These are phyloP conservation scores for Voacanga thouarsii DNA, from an alignment of 257 asterid genomes.

Conservation along the genomic window DNA sequence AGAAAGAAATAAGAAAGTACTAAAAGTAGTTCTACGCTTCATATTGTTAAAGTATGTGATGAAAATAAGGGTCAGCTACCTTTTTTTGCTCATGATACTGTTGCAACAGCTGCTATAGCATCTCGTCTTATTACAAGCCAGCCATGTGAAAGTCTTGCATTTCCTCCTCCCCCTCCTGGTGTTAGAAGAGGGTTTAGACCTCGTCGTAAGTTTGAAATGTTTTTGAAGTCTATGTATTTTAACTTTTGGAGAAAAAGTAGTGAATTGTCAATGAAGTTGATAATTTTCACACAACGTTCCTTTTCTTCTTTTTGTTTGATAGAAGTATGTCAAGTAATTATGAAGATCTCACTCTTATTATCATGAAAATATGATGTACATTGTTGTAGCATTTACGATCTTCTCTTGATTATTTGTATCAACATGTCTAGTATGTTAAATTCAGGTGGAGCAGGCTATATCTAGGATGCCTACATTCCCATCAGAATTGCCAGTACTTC, in stretches of 20 bases:
- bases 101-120: too few species aligned
- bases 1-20: too few species aligned
- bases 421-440: conserved; percentile 94
- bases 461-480: conserved; percentile 74
- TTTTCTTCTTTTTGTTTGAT: too few species aligned
- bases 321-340: not conserved
- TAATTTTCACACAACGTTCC: not conserved
- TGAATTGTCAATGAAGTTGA: not conserved
- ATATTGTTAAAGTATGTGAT: too few species aligned
- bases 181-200: conserved; percentile 74
- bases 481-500: conserved; percentile 64
- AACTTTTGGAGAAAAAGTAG: not conserved
- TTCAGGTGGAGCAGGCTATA: conserved; percentile 78
- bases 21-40: too few species aligned
- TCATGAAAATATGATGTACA: not conserved
- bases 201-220: conserved; percentile 67
- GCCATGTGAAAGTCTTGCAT: too few species aligned
- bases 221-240: not conserved
- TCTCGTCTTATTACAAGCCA: too few species aligned
- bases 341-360: not conserved
- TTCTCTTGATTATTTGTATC: conserved; percentile 30
- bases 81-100: too few species aligned
- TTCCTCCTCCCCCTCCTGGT: conserved; percentile 89
- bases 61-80: too few species aligned
- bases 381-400: conserved; percentile 15